A percentile compares a stretch with the other conserved stretches of the same genome.
Conservation (phyloP, 2,329 filamentous ascomycete species). For the Phialophora macrospora region DNA sequence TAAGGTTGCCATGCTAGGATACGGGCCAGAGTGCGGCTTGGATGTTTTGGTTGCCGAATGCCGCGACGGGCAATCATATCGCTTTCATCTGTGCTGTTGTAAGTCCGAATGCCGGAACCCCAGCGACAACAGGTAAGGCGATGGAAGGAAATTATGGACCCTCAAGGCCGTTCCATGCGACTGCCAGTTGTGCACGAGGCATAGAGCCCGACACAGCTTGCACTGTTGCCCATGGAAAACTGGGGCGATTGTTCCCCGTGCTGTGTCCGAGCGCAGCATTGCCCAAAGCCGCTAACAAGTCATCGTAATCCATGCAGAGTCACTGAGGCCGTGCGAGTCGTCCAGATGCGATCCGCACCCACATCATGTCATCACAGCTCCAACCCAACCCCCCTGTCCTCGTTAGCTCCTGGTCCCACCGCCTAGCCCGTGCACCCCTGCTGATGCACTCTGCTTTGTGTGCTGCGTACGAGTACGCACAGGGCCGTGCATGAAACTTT, state of each 20-base stretch:
- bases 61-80: constrained; percentile 2
- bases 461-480: constrained; percentile 23
- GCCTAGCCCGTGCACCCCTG: constrained; percentile 6
- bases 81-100: neutral
- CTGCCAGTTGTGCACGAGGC: constrained; percentile 19
- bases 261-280: neutral
- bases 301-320: constrained; percentile 24
- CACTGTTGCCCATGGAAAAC: neutral
- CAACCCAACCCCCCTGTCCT: constrained; percentile 11
- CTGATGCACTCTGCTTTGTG: constrained; percentile 2
- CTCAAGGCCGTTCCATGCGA: neutral
- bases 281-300: constrained; percentile 6
- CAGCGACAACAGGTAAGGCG: constrained; percentile 6
- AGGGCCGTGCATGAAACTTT: constrained; percentile 22
- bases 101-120: constrained; percentile 10
- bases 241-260: neutral
- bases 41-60: constrained; percentile 7
- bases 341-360: constrained; percentile 12
- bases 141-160: constrained; percentile 11
- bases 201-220: constrained; percentile 11
- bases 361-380: constrained; percentile 24
- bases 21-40: neutral
- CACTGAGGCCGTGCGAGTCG: neutral
- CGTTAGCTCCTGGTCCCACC: constrained; percentile 13
- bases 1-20: constrained; percentile 12